Base-by-base conservation (phyloP, 164 flowering plant genomes). In the Stephania japonica region DNA sequence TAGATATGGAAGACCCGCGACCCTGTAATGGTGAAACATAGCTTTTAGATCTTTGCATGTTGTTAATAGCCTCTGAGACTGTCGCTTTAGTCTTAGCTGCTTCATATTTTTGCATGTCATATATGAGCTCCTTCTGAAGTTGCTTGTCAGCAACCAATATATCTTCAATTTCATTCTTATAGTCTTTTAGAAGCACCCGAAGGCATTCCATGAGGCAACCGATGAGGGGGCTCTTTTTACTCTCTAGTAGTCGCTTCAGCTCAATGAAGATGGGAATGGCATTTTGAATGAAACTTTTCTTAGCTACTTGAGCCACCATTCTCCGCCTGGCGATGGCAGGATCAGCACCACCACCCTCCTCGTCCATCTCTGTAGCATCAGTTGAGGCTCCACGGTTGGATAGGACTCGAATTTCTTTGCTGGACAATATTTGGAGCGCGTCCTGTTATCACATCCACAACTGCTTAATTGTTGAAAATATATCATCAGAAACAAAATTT, bases 151-250 rank as follows among this genome's bases (percentile, higher is more conserved):
- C 97, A 18, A 90, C 87, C 72, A 96, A 69, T 56, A 96, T 86
- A 67, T 96, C 99, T 9, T 91, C 98, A 50, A 96, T 96, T 81
- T 96, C 98, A 65, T 89, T 87, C 80, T 91, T 91, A 85, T 89
- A 91, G 83, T 96, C 99, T 79, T 91, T 91, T 72, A 96, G 95
- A 63, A 96, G 87, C 70, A 83, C 78, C 23, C 98, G 79, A 2
- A 93, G 92, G 86, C 98, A 93, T 67, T 96, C 99, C 99, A 96
- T 96, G 47, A 96, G 94, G 72, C 97, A 86, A 49, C 99, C 99
- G 1, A 77, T 85, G 44, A 95, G 91, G 12, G 97, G 92, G 77
- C 97, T 95, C 83, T 95, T 95, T 79, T 87, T 89, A 87, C 85
- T 89, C 78, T 91, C 98, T 4, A 96, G 47, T 8, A 91, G 81